A percentile compares a stretch with the other conserved stretches of the same genome.
Evolutionary conservation across 805 yeast species (phyloP).

Genomic region (Saturnispora sanitii): DNA sequence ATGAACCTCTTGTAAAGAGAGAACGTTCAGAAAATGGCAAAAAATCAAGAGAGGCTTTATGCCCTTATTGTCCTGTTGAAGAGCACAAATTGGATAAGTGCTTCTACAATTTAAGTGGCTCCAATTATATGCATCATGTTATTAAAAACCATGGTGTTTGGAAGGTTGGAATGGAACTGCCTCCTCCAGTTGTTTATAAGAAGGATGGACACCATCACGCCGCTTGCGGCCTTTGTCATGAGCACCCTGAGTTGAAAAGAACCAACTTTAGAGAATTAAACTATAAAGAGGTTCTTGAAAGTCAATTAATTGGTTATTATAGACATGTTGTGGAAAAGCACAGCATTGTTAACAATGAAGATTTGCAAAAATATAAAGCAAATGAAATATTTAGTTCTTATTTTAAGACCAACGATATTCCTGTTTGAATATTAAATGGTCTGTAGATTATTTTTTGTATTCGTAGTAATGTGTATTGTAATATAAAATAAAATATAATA

Average conservation of each 20-base stretch:
- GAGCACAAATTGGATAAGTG: not conserved
- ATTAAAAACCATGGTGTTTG: constrained; percentile 26
- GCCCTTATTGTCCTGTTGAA: constrained; percentile 23
- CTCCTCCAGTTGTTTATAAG: constrained; percentile 17
- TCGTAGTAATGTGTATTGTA: too few relatives aligned
- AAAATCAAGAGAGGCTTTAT: constrained; percentile 21
- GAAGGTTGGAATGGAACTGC: constrained; percentile 24
- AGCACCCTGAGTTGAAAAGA: not conserved
- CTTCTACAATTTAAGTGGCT: constrained; percentile 20
- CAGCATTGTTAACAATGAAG: not conserved
- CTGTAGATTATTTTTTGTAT: too few relatives aligned
- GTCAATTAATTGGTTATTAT: not conserved
- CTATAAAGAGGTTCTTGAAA: not conserved
- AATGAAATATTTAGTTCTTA: not conserved
- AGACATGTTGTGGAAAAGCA: not conserved
- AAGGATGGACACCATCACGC: not conserved
- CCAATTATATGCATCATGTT: constrained; percentile 26
- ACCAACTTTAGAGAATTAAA: not conserved
- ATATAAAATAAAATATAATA: too few relatives aligned
- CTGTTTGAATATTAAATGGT: too few relatives aligned
- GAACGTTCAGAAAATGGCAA: constrained; percentile 8
- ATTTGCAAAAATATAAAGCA: not conserved
- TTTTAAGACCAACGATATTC: too few relatives aligned
- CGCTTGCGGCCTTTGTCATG: not conserved
- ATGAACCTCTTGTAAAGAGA: constrained; percentile 17